Evolutionary conservation across 169 alveolate genomes (phyloP), one percentile per base, ranked within the genome.

Genomic region (Plasmodium knowlesi): DNA sequence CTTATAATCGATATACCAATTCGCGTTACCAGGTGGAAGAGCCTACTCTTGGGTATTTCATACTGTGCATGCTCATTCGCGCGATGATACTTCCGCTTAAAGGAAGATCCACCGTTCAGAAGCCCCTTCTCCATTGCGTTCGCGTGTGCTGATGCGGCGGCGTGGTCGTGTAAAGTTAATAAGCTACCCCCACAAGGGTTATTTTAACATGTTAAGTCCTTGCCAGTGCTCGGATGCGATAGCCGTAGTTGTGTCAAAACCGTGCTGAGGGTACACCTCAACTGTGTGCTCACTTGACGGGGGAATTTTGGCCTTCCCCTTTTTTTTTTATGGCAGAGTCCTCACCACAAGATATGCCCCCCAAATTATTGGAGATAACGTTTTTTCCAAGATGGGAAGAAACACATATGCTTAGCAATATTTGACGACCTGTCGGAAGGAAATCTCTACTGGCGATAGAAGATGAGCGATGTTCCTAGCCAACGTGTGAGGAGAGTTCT

Each of bases 1-100:
- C 82, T 91, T 50, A 91, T 71, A 6, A 91, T 32, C 25, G 95
- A 46, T 91, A 82, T 91, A 22, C 82, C 88, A 57, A 78, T 39
- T n/a, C 89, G 43, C 82, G 82, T 79, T 50, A 89, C 37, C 34
- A 89, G 28, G 50, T 89, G 88, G 41, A 46, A 70, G 32, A 79
- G 30, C 46, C 46, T 89, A 5, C 53, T 41, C 82, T 79, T 79
- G 70, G 89, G 83, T 25, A 89, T 25, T 25, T 78, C 83, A 79
- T 67, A 89, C 22, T 89, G 73, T 61, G 22, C 41, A 30, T 89
- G 50, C 41, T 67, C 79, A 28, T 79, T 79, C 12, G 34, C 16
- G 78, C 53, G n/a, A 5, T 30, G 37, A 19, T 30, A 14, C 71
- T 67, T 41, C 79, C 61, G 61, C 71, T 80, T 37, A 12, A 16